These are phyloP conservation scores for Aquilaria malaccensis DNA, from an alignment of 345 rosid genomes.

Conservation along the genomic window DNA sequence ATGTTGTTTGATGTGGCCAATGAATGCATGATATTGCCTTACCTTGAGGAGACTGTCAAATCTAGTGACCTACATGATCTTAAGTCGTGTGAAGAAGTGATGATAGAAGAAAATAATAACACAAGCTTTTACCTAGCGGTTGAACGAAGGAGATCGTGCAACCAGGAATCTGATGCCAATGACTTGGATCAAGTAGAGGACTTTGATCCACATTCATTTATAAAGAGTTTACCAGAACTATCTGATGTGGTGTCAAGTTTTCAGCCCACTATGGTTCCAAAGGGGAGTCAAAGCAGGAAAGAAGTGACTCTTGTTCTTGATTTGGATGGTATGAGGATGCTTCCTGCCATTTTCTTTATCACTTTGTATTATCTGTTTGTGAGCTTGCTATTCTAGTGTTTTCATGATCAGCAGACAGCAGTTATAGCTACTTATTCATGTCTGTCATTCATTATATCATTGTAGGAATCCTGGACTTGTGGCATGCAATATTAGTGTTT, in stretches of 20 bases:
- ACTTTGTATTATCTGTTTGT: background rate
- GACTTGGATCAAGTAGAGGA: constrained; percentile 52
- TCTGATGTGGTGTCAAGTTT: constrained; percentile 62
- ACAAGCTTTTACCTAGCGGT: constrained; percentile 53
- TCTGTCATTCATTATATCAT: no score
- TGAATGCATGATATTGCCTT: constrained; percentile 71
- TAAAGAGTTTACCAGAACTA: constrained; percentile 73
- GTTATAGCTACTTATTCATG: no score
- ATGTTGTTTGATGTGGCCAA: constrained; percentile 53
- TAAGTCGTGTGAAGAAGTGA: constrained; percentile 39
- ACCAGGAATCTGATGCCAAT: constrained; percentile 36
- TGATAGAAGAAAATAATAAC: constrained; percentile 27
- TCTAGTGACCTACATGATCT: constrained; percentile 30
- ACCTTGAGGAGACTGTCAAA: constrained; percentile 58
- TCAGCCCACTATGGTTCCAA: constrained; percentile 30
- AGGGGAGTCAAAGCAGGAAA: constrained; percentile 46
- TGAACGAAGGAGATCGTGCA: constrained; percentile 48
- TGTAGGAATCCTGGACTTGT: no score
- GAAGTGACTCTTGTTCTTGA: constrained; percentile 80
- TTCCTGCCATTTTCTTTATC: background rate
- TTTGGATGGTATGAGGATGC: constrained; percentile 66
- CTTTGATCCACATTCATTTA: constrained; percentile 74
- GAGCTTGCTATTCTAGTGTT: no score
- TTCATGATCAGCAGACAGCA: no score
- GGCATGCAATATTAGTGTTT: no score